Base-by-base conservation (phyloP, 139 green algal genomes). In the Coelastrella sp. region DNA sequence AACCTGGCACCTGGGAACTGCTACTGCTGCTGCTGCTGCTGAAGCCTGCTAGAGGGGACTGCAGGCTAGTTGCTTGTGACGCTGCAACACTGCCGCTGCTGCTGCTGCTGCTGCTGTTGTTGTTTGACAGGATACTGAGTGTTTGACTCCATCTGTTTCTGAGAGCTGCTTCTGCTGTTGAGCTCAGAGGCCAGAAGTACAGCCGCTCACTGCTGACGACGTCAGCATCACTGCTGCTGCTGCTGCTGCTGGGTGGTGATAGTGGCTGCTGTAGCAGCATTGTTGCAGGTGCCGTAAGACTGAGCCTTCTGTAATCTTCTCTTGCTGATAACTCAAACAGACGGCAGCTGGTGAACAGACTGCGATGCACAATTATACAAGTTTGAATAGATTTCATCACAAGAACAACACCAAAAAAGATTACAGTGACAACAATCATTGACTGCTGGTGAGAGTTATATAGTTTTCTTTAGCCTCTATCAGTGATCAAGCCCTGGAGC, bases 131-230 rank as follows among this genome's bases (percentile, higher is more conserved):
- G 25, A 23, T 76, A 30, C 23, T 19, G 37, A 40, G 50, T 43
- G 79, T 41, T 38, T 45, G 53, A 27, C n/a, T 57, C 41, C 50
- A 72, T n/a, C 27, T 78, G n/a, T 35, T 13, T 11, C 4, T 63
- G 3, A 53, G 2, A 78, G 63, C 45, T 48, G 51, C 38, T 86
- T 15, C 37, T 25, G 81, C 64, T 27, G 51, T 38, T 37, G 51
- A 3, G 2, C 72, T 77, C 8, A 93, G 53, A 1, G 88, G 88
- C 74, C 75, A 93, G 40, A 91, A 93, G 72, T 91, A 93, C 32
- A 80, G 41, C 62, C 80, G 67, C 48, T 79, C 2, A n/a, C 7
- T 23, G 11, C 7, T 17, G 5, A 13, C 25, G 43, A 45, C 73
- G 30, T 25, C 8, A 38, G 5, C 23, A 23, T 9, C 51, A 50